Evolutionary conservation across 2,329 filamentous ascomycete species (phyloP), one percentile per base, ranked within the genome.

Genomic region (Colletotrichum sp.): DNA sequence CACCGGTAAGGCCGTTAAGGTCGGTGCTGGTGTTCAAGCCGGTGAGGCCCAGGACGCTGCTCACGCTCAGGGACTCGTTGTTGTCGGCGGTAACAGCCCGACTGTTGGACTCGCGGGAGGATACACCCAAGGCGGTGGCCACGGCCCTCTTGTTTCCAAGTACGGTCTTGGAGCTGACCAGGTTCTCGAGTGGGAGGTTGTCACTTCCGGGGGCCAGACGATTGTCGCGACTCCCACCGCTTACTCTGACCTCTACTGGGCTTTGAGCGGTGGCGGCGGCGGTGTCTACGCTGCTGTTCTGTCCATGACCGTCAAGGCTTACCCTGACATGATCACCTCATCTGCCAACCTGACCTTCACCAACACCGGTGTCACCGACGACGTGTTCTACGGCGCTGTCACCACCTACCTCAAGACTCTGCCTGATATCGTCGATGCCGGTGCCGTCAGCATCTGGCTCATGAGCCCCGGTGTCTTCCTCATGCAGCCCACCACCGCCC

Each of bases 211-310:
- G n/a, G 89, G 90, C 2, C 63, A 82, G 18, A 78, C 85, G 18
- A 70, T 90, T 1, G 84, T 81, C 2, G 89, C 88, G 3, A 86
- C 83, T 4, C 85, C 81, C 0, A 79, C 81, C 1, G 64, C 87
- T 24, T 86, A 91, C 71, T 67, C 82, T 0, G 90, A 92, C 71
- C 83, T 92, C 2, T 91, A 89, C 81, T 92, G 90, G 90, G 90
- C 90, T 4, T 80, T 91, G 6, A 83, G 83, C 63, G 89, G 89
- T 9, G 89, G 90, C 7, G 89, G 90, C 4, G 86, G 84, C 10
- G 89, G 89, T 4, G 90, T 85, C 4, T 92, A 87, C 76, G 90
- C 85, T 1, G 84, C 91, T 1, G 87, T 91, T 5, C 80, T 86
- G 21, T 88, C 87, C 12, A 84, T 91, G 80, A 91, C 88, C 1